Percentiles rank a stretch among this genome's conserved stretches.
Evolutionary conservation across 768 basidiomycete species (phyloP).

Genomic region (Psilocybe cyanescens): DNA sequence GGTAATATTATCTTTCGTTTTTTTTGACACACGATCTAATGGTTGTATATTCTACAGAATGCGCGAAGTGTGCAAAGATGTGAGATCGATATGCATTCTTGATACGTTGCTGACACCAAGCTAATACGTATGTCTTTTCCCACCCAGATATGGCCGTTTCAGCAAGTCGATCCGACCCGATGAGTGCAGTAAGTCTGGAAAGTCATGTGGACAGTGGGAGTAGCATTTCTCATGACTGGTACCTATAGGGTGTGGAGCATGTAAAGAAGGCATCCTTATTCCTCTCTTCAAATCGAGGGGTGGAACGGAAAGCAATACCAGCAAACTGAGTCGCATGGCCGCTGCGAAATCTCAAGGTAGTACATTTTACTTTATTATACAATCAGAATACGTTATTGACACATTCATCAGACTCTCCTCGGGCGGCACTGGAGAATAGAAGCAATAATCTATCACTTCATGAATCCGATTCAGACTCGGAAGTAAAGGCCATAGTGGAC

Average conservation of each 20-base stretch:
- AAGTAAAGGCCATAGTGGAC: conserved; percentile 16
- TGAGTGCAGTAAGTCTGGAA: conserved; percentile 55
- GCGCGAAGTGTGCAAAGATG: conserved; percentile 65
- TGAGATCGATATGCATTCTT: conserved; percentile 30
- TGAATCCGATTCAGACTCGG: conserved; percentile 33
- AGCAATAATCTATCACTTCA: not conserved
- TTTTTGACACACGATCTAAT: conserved; percentile 2
- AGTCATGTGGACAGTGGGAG: not conserved
- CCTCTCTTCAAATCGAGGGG: conserved; percentile 55
- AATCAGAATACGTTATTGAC: not conserved
- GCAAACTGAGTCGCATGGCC: conserved; percentile 47
- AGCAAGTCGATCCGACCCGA: conserved; percentile 73
- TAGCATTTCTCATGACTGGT: not conserved
- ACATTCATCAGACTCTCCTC: conserved; percentile 35
- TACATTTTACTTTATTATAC: not conserved
- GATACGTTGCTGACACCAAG: not conserved
- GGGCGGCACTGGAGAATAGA: conserved; percentile 6
- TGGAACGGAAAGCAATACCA: conserved; percentile 30
- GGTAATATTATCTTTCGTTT: conserved; percentile 43
- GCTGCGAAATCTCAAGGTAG: conserved; percentile 50
- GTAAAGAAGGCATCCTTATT: conserved; percentile 59
- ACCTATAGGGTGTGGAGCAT: conserved; percentile 68
- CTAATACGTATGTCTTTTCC: not conserved
- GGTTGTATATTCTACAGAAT: conserved; percentile 45
- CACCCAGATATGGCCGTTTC: conserved; percentile 68